Percentiles rank a stretch among this genome's conserved stretches.
Conservation (phyloP, 345 rosid species). For the Rubroshorea leprosula region DNA sequence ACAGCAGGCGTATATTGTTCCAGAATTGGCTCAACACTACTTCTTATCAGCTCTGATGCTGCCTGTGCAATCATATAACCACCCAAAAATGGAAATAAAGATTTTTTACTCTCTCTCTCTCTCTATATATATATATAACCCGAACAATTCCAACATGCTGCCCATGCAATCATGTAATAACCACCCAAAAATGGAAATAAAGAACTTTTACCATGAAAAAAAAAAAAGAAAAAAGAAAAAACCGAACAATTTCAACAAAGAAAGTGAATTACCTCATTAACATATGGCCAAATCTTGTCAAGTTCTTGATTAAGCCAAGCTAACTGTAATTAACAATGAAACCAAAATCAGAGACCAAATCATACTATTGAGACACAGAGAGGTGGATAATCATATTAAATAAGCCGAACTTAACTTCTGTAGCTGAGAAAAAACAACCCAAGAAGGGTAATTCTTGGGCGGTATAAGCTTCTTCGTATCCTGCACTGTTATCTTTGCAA, state of each 20-base stretch:
- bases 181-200: no score
- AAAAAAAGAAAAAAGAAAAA: no score
- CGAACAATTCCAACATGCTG: not conserved
- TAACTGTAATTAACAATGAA: slow-evolving; percentile 43
- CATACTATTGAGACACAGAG: not conserved
- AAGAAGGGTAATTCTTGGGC: slow-evolving; percentile 56
- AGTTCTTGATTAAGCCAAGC: slow-evolving; percentile 79
- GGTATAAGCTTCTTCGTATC: slow-evolving; percentile 82
- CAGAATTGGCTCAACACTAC: slow-evolving; percentile 76
- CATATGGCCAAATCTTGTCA: slow-evolving; percentile 88
- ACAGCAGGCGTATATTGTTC: slow-evolving; percentile 73
- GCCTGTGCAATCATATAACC: slow-evolving; percentile 40
- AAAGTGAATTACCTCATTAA: slow-evolving; percentile 43
- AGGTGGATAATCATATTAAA: not conserved
- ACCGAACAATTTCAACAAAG: not conserved
- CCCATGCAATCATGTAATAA: not conserved
- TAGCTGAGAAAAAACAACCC: slow-evolving; percentile 76
- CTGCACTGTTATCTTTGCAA: slow-evolving; percentile 79
- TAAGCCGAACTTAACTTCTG: slow-evolving; percentile 55
- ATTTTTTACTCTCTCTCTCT: no score
- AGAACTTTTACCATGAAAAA: no score
- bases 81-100: no score
- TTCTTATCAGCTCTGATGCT: slow-evolving; percentile 78
- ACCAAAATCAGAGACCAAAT: slow-evolving; percentile 17
- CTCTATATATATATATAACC: no score